Percentiles rank a stretch among this genome's conserved stretches.
phyloP scores from a whole-genome alignment of 2,329 filamentous ascomycete species.

The Paramyrothecium sp. region DNA sequence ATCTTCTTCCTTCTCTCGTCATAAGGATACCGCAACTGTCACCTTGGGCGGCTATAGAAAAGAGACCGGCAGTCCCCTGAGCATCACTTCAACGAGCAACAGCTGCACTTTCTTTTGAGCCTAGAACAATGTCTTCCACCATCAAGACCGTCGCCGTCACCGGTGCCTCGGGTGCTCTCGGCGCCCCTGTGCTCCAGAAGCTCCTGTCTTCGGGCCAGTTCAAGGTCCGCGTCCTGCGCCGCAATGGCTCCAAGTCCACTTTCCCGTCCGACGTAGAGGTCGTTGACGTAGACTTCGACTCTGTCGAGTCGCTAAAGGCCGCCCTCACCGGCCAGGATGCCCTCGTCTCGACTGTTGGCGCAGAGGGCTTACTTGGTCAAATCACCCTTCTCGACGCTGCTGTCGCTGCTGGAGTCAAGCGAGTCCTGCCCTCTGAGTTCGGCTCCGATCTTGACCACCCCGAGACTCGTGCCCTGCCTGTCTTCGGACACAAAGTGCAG shows the following conservation, averaged over 20 bases:
- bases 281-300: slow-evolving; percentile 37
- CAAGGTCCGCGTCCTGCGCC: slow-evolving; percentile 32
- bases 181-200: slow-evolving; percentile 25
- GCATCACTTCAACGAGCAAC: not conserved
- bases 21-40: no score
- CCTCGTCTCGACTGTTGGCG: slow-evolving; percentile 38
- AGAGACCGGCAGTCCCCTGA: not conserved
- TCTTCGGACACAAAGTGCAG: slow-evolving; percentile 50
- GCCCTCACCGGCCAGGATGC: slow-evolving; percentile 58
- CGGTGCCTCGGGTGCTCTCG: slow-evolving; percentile 35
- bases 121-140: slow-evolving; percentile 21
- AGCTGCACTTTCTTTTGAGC: not conserved
- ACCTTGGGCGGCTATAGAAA: no score
- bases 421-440: slow-evolving; percentile 62
- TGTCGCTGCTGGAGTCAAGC: slow-evolving; percentile 56
- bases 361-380: slow-evolving; percentile 36
- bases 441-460: slow-evolving; percentile 31
- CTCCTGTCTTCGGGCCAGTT: slow-evolving; percentile 29
- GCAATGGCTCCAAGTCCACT: slow-evolving; percentile 36
- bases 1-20: no score
- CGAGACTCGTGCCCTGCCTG: slow-evolving; percentile 39
- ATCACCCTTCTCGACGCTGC: slow-evolving; percentile 55
- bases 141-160: slow-evolving; percentile 36
- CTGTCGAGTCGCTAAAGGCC: slow-evolving; percentile 43
- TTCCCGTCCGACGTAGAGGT: slow-evolving; percentile 26